Evolutionary conservation across 257 asterid genomes (phyloP), one percentile per base, ranked within the genome.

Genomic region (Penstemon barbatus): DNA sequence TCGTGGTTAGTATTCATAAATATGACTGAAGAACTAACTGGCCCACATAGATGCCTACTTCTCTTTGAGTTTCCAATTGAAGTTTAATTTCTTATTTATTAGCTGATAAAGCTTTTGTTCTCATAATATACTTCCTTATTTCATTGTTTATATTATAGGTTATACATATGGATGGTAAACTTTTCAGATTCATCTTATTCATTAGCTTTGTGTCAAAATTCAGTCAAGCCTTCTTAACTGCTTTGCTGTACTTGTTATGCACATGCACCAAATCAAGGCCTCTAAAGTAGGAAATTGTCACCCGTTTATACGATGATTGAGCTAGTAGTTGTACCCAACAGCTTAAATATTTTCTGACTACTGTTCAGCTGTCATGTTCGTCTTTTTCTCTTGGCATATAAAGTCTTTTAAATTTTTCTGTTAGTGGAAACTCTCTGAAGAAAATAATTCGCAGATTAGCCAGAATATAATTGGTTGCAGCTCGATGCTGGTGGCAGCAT

Each of bases 401-500:
- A 68, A 40, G 49, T 61, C 36, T 60, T 49, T 61, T 53, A 57
- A 42, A 12, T 39, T 3, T 46, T 36, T 51, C n/a, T 67, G 63
- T 36, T 45, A 55, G 8, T 63, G 48, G 58, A 36, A 63, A 49
- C 15, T 33, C 50, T 56, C 54, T 65, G 63, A 33, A 43, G 63
- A 68, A 52, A 62, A 12, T 42, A 62, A 36, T 74, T 46, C 65
- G 71, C 80, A 76, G 86, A 66, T 78, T 73, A 75, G 68, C 71
- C 74, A 52, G 82, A 75, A 54, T 77, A 70, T 71, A 53, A 74
- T 66, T 74, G 75, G 71, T 77, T 71, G 85, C 75, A 79, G 86
- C 83, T 90, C 90, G 41, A 86, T 87, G 98, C 91, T 89, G 95
- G 93, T 74, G 91, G 84, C 96, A 91, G 95, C 85, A 94, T 94